Evolutionary conservation across 2,329 filamentous ascomycete species (phyloP).

Genomic region (Pseudonectria foliicola): DNA sequence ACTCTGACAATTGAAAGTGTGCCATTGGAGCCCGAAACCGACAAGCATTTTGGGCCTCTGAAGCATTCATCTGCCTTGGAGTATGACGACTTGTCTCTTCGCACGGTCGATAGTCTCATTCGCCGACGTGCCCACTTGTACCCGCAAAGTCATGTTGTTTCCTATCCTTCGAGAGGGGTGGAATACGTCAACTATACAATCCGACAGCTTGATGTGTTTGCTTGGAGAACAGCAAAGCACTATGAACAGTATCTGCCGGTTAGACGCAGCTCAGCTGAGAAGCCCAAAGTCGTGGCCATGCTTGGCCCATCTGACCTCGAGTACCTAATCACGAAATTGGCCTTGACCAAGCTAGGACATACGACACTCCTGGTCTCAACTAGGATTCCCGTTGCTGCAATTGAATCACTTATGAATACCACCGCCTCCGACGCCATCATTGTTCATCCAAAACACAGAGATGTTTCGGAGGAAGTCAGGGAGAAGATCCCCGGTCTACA

Average conservation of each 20-base stretch:
- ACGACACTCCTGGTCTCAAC: constrained; percentile 34
- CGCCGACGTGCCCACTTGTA: constrained; percentile 19
- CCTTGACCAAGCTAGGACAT: constrained; percentile 48
- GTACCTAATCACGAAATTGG: constrained; percentile 47
- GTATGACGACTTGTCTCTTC: constrained; percentile 14
- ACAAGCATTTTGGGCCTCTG: background rate
- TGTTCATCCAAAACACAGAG: constrained; percentile 16
- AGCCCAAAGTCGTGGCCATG: constrained; percentile 36
- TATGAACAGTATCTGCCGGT: constrained; percentile 17
- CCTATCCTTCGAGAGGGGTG: constrained; percentile 36
- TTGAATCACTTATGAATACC: constrained; percentile 22
- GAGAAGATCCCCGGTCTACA: constrained; percentile 10
- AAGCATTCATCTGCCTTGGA: background rate
- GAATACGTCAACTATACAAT: constrained; percentile 41
- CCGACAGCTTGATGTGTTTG: constrained; percentile 36
- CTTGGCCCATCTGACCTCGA: constrained; percentile 47
- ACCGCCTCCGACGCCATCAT: constrained; percentile 21
- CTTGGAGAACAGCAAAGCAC: constrained; percentile 20
- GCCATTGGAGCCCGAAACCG: constrained; percentile 2
- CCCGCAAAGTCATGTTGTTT: constrained; percentile 29
- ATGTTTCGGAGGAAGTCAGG: constrained; percentile 14
- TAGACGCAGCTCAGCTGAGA: constrained; percentile 15
- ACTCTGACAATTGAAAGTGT: constrained; percentile 10
- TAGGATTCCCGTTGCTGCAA: constrained; percentile 25
- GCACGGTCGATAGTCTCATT: constrained; percentile 20